Evolutionary conservation across 306 rosid species (phyloP).

Genomic region (Pueraria montana): DNA sequence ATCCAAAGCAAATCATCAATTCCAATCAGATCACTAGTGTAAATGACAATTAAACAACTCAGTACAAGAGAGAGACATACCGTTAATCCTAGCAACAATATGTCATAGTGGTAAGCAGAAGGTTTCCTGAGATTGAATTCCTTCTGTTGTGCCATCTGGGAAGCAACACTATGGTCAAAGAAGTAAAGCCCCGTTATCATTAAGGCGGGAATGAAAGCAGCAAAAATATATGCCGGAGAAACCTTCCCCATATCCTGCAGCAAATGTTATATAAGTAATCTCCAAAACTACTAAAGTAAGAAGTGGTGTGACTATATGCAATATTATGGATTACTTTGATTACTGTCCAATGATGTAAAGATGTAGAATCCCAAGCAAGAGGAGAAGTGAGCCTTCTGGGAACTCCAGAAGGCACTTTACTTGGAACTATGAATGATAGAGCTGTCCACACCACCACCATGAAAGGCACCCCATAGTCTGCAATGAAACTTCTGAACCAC

Average conservation of each 20-base stretch:
- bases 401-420: slow-evolving; percentile 73
- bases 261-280: not conserved
- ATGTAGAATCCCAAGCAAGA: slow-evolving; percentile 79
- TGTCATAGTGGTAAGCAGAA: slow-evolving; percentile 87
- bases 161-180: slow-evolving; percentile 93
- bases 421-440: slow-evolving; percentile 69
- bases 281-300: slow-evolving; percentile 25
- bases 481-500: slow-evolving; percentile 74
- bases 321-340: slow-evolving; percentile 60
- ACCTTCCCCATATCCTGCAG: slow-evolving; percentile 89
- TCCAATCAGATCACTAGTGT: not conserved
- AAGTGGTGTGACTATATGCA: not conserved
- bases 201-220: slow-evolving; percentile 79
- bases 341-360: slow-evolving; percentile 84
- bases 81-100: slow-evolving; percentile 78
- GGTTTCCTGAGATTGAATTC: slow-evolving; percentile 92
- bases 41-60: slow-evolving; percentile 13
- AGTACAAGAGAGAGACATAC: slow-evolving; percentile 45
- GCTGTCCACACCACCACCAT: slow-evolving; percentile 86
- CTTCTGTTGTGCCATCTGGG: slow-evolving; percentile 89
- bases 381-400: slow-evolving; percentile 86
- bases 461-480: slow-evolving; percentile 89
- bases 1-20: slow-evolving; percentile 23
- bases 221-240: slow-evolving; percentile 69
- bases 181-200: slow-evolving; percentile 93